phyloP scores from a whole-genome alignment of 148 eudicot genomes.

The Camellia sinensis region DNA sequence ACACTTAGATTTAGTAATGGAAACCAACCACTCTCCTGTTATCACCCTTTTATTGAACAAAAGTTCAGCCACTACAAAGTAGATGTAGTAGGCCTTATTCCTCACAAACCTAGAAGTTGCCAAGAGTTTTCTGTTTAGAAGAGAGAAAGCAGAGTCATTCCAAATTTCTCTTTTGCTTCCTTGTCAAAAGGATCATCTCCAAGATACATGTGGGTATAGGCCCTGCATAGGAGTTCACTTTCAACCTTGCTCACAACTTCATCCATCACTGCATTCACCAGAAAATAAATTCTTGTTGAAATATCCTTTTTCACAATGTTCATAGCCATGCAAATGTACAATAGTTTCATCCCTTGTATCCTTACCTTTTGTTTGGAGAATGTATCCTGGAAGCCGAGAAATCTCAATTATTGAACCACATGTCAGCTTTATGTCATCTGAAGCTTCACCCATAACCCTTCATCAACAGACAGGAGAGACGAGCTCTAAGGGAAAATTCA shows the following conservation, averaged over 20 bases:
- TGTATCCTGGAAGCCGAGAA: conserved; percentile 45
- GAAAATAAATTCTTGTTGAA: not conserved
- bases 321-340: not conserved
- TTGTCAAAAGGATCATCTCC: conserved; percentile 62
- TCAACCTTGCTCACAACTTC: conserved; percentile 46
- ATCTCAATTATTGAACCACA: conserved; percentile 48
- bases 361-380: conserved; percentile 48
- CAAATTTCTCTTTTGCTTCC: conserved; percentile 53
- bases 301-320: not conserved
- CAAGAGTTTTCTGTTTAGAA: conserved; percentile 19
- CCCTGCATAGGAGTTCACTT: conserved; percentile 58
- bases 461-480: conserved; percentile 1
- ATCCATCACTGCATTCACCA: conserved; percentile 38
- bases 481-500: not conserved
- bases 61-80: conserved; percentile 7
- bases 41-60: conserved; percentile 13
- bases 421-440: conserved; percentile 47
- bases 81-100: conserved; percentile 13
- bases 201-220: conserved; percentile 41
- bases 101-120: conserved; percentile 9
- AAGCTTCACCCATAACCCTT: conserved; percentile 52
- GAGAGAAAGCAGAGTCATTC: conserved; percentile 40
- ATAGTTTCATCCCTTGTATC: not conserved
- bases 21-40: conserved; percentile 3
- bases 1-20: not conserved